Evolutionary conservation across 2,329 filamentous ascomycete species (phyloP).

Genomic region (Apiospora kogelbergensis): DNA sequence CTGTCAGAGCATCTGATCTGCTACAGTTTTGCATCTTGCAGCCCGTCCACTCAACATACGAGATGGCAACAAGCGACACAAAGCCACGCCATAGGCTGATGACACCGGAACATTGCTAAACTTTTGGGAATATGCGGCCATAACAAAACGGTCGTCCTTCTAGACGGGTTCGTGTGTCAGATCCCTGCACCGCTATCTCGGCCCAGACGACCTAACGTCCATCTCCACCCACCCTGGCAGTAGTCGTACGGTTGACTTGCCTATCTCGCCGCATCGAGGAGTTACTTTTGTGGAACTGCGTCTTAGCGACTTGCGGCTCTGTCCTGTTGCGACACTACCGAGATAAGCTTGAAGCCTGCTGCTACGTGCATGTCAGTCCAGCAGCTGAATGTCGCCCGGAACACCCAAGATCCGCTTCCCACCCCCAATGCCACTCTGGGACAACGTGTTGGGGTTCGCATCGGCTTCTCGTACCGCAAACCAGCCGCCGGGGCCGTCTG

Average conservation of each 20-base stretch:
- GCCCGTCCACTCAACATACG: background rate
- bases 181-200: background rate
- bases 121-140: too few species aligned
- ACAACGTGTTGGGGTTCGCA: background rate
- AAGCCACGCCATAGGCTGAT: background rate
- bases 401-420: background rate
- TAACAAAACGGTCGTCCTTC: too few species aligned
- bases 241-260: background rate
- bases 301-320: background rate
- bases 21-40: background rate
- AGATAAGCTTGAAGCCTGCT: background rate
- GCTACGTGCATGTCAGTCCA: too few species aligned
- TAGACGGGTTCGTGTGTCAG: background rate
- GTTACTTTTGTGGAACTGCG: background rate
- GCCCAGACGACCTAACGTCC: background rate
- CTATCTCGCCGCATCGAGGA: background rate
- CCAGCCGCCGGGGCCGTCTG: conserved; percentile 1
- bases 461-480: background rate
- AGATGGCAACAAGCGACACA: background rate
- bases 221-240: background rate
- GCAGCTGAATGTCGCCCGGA: background rate
- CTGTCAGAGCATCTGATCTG: background rate
- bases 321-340: background rate
- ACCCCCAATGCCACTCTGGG: background rate
- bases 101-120: background rate